A percentile compares a stretch with the other conserved stretches of the same genome.
These are phyloP conservation scores for Saccharomyces uvarum DNA, from an alignment of 1,139 yeast species.

Conservation along the genomic window DNA sequence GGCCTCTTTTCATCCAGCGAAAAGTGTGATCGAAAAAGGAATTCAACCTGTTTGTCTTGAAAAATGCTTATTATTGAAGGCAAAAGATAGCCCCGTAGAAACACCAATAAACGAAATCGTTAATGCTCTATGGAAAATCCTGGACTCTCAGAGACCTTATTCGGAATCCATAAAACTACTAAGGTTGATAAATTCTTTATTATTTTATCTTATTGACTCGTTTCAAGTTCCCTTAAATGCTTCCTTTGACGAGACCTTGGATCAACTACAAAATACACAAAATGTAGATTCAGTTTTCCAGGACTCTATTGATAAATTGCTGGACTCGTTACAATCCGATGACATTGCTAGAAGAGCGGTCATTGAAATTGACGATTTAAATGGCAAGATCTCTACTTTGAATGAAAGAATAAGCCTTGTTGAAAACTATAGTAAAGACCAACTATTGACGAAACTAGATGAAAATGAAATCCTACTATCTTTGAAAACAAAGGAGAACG, in stretches of 20 bases:
- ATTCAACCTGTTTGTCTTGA: conserved; percentile 1
- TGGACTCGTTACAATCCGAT: conserved; percentile 71
- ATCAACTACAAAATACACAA: not conserved
- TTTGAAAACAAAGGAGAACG: conserved; percentile 14
- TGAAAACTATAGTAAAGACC: conserved; percentile 55
- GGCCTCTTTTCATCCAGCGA: not conserved
- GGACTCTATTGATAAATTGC: conserved; percentile 63
- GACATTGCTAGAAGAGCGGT: conserved; percentile 75
- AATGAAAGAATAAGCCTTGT: conserved; percentile 50
- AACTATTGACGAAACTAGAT: conserved; percentile 38
- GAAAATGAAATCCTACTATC: conserved; percentile 34
- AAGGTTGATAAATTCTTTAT: conserved; percentile 23
- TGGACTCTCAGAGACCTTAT: conserved; percentile 13
- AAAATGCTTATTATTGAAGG: conserved; percentile 5
- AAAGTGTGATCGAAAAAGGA: not conserved
- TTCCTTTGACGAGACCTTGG: not conserved
- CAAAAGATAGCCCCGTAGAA: conserved; percentile 10
- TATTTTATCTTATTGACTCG: not conserved
- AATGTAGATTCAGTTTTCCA: conserved; percentile 41
- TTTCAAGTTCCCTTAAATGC: not conserved
- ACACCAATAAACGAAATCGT: conserved; percentile 7
- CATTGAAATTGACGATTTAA: conserved; percentile 54
- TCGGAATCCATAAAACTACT: conserved; percentile 22
- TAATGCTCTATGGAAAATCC: conserved; percentile 6
- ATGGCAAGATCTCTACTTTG: conserved; percentile 45